Evolutionary conservation across 805 yeast species (phyloP).

Genomic region (Spathaspora girioi): DNA sequence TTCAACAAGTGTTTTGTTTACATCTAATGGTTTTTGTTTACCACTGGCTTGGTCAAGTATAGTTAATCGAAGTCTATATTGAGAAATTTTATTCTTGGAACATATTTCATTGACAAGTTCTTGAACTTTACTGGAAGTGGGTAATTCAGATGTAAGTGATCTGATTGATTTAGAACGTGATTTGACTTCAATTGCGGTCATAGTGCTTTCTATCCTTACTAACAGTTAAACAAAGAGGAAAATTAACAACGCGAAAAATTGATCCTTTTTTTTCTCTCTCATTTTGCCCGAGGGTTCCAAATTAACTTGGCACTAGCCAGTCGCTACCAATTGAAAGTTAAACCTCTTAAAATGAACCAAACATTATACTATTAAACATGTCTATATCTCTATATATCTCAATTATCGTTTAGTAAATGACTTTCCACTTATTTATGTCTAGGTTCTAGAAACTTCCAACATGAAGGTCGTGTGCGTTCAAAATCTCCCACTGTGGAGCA

Average conservation of each 20-base stretch:
- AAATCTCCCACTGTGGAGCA: neutral
- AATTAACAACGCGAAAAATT: neutral
- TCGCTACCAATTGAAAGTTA: neutral
- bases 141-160: constrained; percentile 40
- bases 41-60: constrained; percentile 13
- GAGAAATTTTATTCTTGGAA: constrained; percentile 34
- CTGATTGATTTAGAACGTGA: constrained; percentile 61
- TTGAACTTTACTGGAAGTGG: constrained; percentile 30
- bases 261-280: neutral
- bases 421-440: too few species aligned
- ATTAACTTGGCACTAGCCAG: neutral
- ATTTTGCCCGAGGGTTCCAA: neutral
- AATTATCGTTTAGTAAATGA: too few species aligned
- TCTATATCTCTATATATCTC: too few species aligned
- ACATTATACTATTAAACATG: too few species aligned
- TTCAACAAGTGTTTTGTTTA: constrained; percentile 41
- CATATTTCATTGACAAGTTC: constrained; percentile 44
- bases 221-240: neutral
- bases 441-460: neutral
- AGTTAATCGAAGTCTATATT: constrained; percentile 27
- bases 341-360: too few species aligned
- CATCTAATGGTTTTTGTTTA: constrained; percentile 22
- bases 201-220: too few species aligned
- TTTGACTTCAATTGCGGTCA: constrained; percentile 48
- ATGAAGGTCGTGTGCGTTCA: neutral